Conservation (phyloP, 768 basidiomycete genomes). For the Lactifluus piperatus region DNA sequence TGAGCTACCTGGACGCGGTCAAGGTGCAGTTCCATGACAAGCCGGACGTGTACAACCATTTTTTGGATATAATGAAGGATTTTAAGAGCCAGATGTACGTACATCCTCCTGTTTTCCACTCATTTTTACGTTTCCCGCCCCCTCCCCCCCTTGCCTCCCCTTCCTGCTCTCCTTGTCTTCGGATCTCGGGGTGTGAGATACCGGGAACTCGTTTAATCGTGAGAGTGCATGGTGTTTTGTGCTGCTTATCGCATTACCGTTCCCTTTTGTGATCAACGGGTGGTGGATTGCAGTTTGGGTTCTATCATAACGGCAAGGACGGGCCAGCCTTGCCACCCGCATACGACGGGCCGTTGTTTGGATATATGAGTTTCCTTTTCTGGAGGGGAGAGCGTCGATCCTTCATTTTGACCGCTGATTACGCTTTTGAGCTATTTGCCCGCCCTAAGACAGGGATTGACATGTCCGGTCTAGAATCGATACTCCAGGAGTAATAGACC, state of each 20-base stretch:
- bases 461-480: conserved; percentile 59
- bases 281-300: not conserved
- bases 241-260: not conserved
- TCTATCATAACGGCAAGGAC: not conserved
- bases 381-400: not conserved
- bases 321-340: not conserved
- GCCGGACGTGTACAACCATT: conserved; percentile 91
- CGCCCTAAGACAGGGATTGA: conserved; percentile 14
- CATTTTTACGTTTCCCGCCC: not conserved
- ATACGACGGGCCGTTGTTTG: not conserved
- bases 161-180: not conserved
- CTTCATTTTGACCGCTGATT: not conserved
- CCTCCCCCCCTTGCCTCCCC: not conserved
- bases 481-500: conserved; percentile 93
- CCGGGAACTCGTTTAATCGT: not conserved
- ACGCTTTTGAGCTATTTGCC: conserved; percentile 15
- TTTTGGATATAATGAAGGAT: conserved; percentile 98
- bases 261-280: not conserved
- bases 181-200: not conserved
- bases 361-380: conserved; percentile 5
- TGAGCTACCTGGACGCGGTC: conserved; percentile 91
- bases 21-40: conserved; percentile 84
- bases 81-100: conserved; percentile 93
- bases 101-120: not conserved
- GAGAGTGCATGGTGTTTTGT: not conserved